These are phyloP conservation scores for Bryoerythrophyllum caledonicum DNA, from an alignment of 225 moss, liverwort and hornwort genomes.

Conservation along the genomic window DNA sequence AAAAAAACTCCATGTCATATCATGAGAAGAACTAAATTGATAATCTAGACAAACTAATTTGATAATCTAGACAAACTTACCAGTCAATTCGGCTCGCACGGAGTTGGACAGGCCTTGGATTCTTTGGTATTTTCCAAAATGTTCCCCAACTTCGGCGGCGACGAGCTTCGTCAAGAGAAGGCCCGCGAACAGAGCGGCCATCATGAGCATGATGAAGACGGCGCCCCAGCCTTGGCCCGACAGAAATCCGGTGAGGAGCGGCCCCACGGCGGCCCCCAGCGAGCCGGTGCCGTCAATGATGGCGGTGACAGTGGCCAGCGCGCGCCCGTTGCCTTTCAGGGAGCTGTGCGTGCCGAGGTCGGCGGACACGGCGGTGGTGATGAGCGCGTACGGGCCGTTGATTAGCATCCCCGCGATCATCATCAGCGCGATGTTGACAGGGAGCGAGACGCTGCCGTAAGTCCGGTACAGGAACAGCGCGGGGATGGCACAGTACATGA, in stretches of 20 bases:
- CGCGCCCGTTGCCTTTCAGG: conserved; percentile 74
- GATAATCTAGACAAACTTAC: conserved; percentile 26
- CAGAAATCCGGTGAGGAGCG: conserved; percentile 79
- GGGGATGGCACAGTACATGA: conserved; percentile 85
- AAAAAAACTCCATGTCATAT: not conserved
- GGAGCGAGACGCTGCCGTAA: conserved; percentile 64
- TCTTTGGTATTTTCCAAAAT: conserved; percentile 48
- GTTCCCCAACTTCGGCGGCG: conserved; percentile 63
- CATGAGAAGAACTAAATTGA: too few species aligned
- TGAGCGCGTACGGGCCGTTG: conserved; percentile 89
- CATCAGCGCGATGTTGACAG: conserved; percentile 68
- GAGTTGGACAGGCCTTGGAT: conserved; percentile 28
- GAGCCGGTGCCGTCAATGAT: conserved; percentile 97
- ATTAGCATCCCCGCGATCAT: conserved; percentile 61
- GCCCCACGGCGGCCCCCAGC: conserved; percentile 86
- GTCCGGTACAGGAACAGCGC: conserved; percentile 72
- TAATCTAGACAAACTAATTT: too few species aligned
- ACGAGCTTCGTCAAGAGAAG: conserved; percentile 77
- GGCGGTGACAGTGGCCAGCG: conserved; percentile 82
- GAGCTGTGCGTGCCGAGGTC: conserved; percentile 89
- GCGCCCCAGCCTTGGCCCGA: conserved; percentile 77
- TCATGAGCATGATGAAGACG: conserved; percentile 86
- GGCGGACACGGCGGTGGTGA: conserved; percentile 92
- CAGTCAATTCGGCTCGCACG: conserved; percentile 38
- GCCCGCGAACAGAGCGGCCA: conserved; percentile 74